Evolutionary conservation across 2,329 filamentous ascomycete species (phyloP).

Genomic region (Colletotrichum sublineola): DNA sequence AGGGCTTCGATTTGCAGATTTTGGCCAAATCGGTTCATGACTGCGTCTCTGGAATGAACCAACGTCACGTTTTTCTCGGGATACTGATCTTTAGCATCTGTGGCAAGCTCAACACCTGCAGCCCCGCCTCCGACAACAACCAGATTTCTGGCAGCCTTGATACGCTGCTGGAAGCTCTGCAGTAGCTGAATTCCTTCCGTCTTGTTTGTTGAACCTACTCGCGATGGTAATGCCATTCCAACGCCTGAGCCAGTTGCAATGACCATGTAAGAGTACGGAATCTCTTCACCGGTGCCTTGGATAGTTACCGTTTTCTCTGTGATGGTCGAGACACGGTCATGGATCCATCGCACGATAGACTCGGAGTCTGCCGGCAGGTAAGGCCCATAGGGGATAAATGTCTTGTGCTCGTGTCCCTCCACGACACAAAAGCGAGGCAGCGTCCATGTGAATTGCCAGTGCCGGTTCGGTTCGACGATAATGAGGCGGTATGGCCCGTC

Average conservation of each 20-base stretch:
- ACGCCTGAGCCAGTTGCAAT: constrained; percentile 68
- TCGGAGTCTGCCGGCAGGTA: constrained; percentile 53
- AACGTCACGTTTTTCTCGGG: constrained; percentile 69
- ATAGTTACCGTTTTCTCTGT: constrained; percentile 56
- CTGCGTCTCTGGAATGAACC: constrained; percentile 66
- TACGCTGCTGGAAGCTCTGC: constrained; percentile 58
- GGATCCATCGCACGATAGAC: constrained; percentile 56
- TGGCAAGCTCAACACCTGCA: constrained; percentile 72
- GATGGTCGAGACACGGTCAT: constrained; percentile 57
- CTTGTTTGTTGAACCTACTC: constrained; percentile 59
- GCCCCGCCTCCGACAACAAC: constrained; percentile 71
- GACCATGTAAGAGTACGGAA: constrained; percentile 69
- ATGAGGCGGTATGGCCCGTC: constrained; percentile 63
- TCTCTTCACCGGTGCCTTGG: constrained; percentile 54
- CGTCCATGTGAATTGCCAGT: constrained; percentile 73
- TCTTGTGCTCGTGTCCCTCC: constrained; percentile 67
- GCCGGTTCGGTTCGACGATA: constrained; percentile 70
- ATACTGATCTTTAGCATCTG: constrained; percentile 69
- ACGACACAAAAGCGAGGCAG: constrained; percentile 71
- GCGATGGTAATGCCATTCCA: constrained; percentile 60
- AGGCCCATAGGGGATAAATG: constrained; percentile 70
- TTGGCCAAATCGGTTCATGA: constrained; percentile 67
- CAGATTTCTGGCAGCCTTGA: constrained; percentile 58
- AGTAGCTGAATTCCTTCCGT: constrained; percentile 58
- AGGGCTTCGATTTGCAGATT: constrained; percentile 56